These are phyloP conservation scores for Plectosphaerella plurivora DNA, from an alignment of 2,329 filamentous ascomycete genomes.

Conservation along the genomic window DNA sequence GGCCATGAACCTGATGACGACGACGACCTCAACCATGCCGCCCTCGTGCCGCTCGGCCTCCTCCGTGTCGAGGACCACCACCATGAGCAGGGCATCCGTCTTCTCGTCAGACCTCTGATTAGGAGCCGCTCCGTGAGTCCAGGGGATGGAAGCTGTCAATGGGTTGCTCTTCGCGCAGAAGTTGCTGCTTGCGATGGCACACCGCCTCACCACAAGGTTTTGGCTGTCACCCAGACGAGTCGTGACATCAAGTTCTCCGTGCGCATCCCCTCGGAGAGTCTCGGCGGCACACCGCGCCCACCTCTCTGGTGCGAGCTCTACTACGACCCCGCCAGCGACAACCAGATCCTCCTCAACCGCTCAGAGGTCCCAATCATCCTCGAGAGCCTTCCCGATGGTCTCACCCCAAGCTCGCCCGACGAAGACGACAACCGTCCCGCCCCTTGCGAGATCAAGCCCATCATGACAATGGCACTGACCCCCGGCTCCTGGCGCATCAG, in stretches of 20 bases:
- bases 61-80: conserved; percentile 47
- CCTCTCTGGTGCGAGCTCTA: conserved; percentile 57
- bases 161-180: conserved; percentile 52
- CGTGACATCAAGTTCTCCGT: conserved; percentile 58
- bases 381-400: conserved; percentile 30
- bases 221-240: conserved; percentile 56
- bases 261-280: conserved; percentile 44
- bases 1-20: conserved; percentile 33
- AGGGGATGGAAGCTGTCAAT: conserved; percentile 51
- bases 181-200: conserved; percentile 38
- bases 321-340: conserved; percentile 55
- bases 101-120: conserved; percentile 51
- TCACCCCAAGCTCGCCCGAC: conserved; percentile 31
- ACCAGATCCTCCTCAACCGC: conserved; percentile 51
- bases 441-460: conserved; percentile 30
- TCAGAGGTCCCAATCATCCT: conserved; percentile 51
- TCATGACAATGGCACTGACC: conserved; percentile 38
- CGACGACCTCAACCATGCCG: conserved; percentile 28
- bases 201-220: conserved; percentile 49
- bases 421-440: no score
- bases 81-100: conserved; percentile 51
- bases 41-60: conserved; percentile 48
- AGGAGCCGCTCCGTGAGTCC: conserved; percentile 51
- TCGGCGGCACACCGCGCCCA: conserved; percentile 36
- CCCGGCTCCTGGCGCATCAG: conserved; percentile 56